These are phyloP conservation scores for Ilex paraguariensis DNA, from an alignment of 305 asterid genomes.

Conservation along the genomic window DNA sequence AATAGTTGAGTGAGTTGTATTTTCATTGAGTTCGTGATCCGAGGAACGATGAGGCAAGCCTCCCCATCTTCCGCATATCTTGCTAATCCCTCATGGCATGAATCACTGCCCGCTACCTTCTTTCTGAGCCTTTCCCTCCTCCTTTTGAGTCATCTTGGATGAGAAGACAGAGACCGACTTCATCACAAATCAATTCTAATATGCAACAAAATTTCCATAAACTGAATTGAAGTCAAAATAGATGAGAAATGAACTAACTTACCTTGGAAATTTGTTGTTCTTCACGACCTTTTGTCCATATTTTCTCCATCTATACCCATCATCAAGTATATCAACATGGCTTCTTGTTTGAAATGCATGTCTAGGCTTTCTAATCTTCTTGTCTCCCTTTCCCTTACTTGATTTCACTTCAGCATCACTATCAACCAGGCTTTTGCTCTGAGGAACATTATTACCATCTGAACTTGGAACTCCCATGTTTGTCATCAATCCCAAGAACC, in stretches of 20 bases:
- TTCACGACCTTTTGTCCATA: conserved; percentile 87
- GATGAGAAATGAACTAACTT: not conserved
- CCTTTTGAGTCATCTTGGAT: too few relatives aligned
- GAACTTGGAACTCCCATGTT: conserved; percentile 17
- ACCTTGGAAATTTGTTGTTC: conserved; percentile 81
- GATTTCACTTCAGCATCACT: conserved; percentile 22
- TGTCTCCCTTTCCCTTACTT: conserved; percentile 35
- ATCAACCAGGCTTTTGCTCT: conserved; percentile 1
- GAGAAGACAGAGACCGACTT: too few relatives aligned
- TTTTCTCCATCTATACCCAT: conserved; percentile 90
- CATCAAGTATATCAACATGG: conserved; percentile 84
- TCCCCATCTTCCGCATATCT: too few relatives aligned
- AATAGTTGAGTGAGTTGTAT: conserved; percentile 4
- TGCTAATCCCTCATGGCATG: too few relatives aligned
- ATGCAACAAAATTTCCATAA: not conserved
- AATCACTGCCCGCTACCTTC: too few relatives aligned
- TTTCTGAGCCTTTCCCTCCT: too few relatives aligned
- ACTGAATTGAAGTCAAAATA: not conserved
- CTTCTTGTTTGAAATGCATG: conserved; percentile 80
- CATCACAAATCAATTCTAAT: too few relatives aligned
- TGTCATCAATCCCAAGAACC: conserved; percentile 27
- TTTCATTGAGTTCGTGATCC: conserved; percentile 3
- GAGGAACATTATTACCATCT: not conserved
- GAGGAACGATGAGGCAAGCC: not conserved
- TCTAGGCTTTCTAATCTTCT: conserved; percentile 45